Conservation (phyloP, 768 basidiomycete species). For the Mycena vulgaris region DNA sequence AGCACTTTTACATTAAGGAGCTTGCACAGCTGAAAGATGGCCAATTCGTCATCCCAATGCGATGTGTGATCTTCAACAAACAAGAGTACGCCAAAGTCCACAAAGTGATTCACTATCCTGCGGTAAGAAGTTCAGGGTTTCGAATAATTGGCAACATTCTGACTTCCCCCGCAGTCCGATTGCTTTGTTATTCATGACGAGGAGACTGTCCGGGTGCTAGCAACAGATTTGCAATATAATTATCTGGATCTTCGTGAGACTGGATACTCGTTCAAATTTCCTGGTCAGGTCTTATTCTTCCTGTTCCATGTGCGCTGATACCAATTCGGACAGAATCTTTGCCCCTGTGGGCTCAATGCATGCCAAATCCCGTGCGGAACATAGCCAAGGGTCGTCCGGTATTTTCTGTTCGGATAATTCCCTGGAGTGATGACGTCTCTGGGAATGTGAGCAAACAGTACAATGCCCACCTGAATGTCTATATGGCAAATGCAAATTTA, state of each 20-base stretch:
- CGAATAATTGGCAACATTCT: background rate
- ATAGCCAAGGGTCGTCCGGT: constrained; percentile 3
- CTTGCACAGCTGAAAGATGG: background rate
- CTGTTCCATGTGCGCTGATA: constrained; percentile 33
- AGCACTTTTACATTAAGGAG: constrained; percentile 27
- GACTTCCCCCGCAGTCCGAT: background rate
- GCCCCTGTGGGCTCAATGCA: constrained; percentile 36
- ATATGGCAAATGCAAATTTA: constrained; percentile 47
- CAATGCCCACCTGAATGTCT: constrained; percentile 54
- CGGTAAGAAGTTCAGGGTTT: background rate
- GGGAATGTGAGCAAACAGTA: constrained; percentile 48
- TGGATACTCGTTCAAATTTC: background rate
- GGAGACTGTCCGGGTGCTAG: background rate
- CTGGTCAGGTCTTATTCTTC: background rate
- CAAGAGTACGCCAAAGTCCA: background rate
- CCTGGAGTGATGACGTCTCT: constrained; percentile 29
- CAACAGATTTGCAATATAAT: constrained; percentile 16
- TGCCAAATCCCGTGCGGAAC: constrained; percentile 30
- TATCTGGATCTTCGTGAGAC: constrained; percentile 1
- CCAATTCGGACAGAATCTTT: background rate
- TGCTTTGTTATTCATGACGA: background rate
- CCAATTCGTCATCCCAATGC: constrained; percentile 42
- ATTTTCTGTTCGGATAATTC: constrained; percentile 38
- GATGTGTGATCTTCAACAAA: background rate
- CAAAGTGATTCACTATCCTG: background rate